Conservation (phyloP, 768 basidiomycete genomes). For the Rhodotorula toruloides region DNA sequence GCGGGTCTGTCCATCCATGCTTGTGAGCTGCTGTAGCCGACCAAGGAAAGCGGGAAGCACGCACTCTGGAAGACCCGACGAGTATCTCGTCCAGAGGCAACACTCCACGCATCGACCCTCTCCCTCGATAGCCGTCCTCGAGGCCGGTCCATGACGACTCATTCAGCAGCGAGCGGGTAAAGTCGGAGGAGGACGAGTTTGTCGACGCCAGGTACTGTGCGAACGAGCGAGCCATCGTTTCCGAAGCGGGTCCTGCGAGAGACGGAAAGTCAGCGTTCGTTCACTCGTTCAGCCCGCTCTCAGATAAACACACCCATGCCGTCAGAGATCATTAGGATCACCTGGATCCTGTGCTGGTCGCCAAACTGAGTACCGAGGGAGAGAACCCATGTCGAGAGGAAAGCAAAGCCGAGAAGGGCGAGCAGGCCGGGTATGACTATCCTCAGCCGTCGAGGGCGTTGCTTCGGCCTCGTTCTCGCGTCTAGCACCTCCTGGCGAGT, state of each 20-base stretch:
- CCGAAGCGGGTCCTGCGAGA: slow-evolving; percentile 23
- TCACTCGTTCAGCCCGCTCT: neutral
- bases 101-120: neutral
- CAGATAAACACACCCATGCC: slow-evolving; percentile 21
- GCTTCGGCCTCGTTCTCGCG: too few species aligned
- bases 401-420: neutral
- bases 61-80: slow-evolving; percentile 39
- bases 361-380: slow-evolving; percentile 11
- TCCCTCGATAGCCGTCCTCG: neutral
- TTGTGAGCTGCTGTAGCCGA: too few species aligned
- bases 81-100: slow-evolving; percentile 42
- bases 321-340: slow-evolving; percentile 31
- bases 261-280: neutral
- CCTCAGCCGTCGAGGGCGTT: neutral
- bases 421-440: slow-evolving; percentile 3
- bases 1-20: neutral
- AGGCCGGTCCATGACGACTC: slow-evolving; percentile 8
- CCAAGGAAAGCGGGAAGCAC: neutral
- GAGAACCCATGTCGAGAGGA: neutral
- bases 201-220: slow-evolving; percentile 11
- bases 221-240: slow-evolving; percentile 21
- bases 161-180: slow-evolving; percentile 7
- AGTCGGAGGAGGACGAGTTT: neutral
- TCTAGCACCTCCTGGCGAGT: neutral
- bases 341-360: neutral